Conservation (phyloP, 176 grass and related monocot genomes). For the Oropetium thomaeum region DNA sequence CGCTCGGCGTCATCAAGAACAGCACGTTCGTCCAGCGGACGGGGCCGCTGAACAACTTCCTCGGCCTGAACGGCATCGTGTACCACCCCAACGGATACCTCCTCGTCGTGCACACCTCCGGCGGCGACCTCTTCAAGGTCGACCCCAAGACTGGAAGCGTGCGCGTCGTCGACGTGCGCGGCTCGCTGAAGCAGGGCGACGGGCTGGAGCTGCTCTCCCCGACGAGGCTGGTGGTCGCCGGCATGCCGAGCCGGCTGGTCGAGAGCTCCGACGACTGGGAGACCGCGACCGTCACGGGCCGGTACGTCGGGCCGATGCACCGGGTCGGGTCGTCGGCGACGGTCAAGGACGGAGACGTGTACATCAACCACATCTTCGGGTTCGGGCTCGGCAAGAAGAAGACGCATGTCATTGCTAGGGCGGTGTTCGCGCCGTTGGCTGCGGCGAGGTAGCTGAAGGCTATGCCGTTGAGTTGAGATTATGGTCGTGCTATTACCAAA, state of each 20-base stretch:
- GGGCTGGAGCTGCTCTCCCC: conserved; percentile 76
- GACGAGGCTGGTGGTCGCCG: conserved; percentile 59
- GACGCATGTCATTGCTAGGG: conserved; percentile 73
- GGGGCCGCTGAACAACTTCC: conserved; percentile 47
- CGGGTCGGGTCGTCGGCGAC: conserved; percentile 67
- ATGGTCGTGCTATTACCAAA: too few species aligned
- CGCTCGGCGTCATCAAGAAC: conserved; percentile 61
- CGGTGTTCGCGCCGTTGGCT: conserved; percentile 53
- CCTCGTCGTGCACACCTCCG: conserved; percentile 75
- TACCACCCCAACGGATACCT: conserved; percentile 85
- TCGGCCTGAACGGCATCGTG: conserved; percentile 77
- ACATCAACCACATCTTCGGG: conserved; percentile 80
- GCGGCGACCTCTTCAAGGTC: conserved; percentile 82
- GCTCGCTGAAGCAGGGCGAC: conserved; percentile 66
- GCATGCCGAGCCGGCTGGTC: conserved; percentile 57
- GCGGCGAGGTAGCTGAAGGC: not conserved
- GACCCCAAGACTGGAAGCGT: conserved; percentile 36
- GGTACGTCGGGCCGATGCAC: conserved; percentile 65
- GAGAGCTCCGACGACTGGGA: conserved; percentile 87
- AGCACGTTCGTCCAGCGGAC: conserved; percentile 51
- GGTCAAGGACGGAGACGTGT: conserved; percentile 77
- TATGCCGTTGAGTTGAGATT: not conserved
- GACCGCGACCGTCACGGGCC: conserved; percentile 54
- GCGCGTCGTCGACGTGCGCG: conserved; percentile 49
- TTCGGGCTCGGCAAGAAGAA: conserved; percentile 68